phyloP scores from a whole-genome alignment of 148 eudicot species.

The Fallopia convolvulus region DNA sequence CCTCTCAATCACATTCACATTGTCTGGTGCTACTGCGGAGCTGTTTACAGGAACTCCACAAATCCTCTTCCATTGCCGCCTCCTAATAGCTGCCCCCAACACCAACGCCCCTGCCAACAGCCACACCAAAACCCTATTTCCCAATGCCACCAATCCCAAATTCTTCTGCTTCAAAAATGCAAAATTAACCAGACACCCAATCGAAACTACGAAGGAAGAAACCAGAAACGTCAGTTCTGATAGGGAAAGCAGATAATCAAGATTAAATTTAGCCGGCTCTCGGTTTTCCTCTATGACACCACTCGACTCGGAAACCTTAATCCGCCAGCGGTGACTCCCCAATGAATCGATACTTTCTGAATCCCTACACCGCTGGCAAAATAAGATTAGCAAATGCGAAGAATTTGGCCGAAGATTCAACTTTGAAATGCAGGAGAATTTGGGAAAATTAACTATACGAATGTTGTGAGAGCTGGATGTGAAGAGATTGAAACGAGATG shows the following conservation, averaged over 20 bases:
- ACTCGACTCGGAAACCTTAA: slow-evolving; percentile 27
- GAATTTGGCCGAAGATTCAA: neutral
- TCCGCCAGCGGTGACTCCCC: slow-evolving; percentile 12
- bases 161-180: slow-evolving; percentile 28
- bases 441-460: neutral
- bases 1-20: slow-evolving; percentile 64
- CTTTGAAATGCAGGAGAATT: neutral
- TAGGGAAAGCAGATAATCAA: slow-evolving; percentile 49
- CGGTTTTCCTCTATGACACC: slow-evolving; percentile 12
- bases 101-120: slow-evolving; percentile 55
- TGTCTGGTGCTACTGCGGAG: slow-evolving; percentile 26
- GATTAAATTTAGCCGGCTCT: slow-evolving; percentile 18
- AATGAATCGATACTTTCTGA: slow-evolving; percentile 12
- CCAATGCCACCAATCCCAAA: slow-evolving; percentile 32
- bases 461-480: neutral
- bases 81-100: slow-evolving; percentile 56
- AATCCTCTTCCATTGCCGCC: slow-evolving; percentile 76
- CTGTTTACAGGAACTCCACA: slow-evolving; percentile 28
- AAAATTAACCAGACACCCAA: slow-evolving; percentile 34
- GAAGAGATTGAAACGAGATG: neutral
- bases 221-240: slow-evolving; percentile 47
- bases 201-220: slow-evolving; percentile 46
- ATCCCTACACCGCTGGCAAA: neutral
- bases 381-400: neutral
- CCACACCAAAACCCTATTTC: slow-evolving; percentile 40